A percentile compares a stretch with the other conserved stretches of the same genome.
Evolutionary conservation across 441 rosid genomes (phyloP).

Genomic region (Pelargonium citronellum): DNA sequence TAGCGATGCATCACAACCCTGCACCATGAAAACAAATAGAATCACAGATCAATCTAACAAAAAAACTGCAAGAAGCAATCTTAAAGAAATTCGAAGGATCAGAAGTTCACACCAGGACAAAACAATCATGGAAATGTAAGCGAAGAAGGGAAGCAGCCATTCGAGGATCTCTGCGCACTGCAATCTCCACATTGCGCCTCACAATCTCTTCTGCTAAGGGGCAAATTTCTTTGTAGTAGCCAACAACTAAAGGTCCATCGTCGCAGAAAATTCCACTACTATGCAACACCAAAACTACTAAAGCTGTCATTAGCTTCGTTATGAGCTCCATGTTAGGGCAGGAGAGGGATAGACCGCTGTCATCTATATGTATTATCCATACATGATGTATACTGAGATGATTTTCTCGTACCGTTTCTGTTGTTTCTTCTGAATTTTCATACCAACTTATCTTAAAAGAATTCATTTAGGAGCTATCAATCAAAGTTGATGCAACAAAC

Average conservation of each 20-base stretch:
- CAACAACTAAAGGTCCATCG: constrained; percentile 31
- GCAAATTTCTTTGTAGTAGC: constrained; percentile 65
- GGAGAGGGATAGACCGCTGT: constrained; percentile 1
- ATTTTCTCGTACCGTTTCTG: constrained; percentile 23
- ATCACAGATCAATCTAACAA: neutral
- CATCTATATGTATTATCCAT: neutral
- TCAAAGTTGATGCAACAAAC: constrained; percentile 48
- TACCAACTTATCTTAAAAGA: constrained; percentile 32
- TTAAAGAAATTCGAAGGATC: neutral
- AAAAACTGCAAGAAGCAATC: neutral
- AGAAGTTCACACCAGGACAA: constrained; percentile 50
- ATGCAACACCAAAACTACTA: constrained; percentile 27
- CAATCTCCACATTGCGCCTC: constrained; percentile 47
- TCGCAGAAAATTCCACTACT: constrained; percentile 15
- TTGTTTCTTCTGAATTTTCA: constrained; percentile 22
- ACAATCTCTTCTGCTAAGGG: constrained; percentile 65
- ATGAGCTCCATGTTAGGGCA: constrained; percentile 29
- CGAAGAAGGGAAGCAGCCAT: constrained; percentile 81
- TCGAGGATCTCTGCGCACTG: constrained; percentile 59
- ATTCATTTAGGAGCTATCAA: constrained; percentile 6
- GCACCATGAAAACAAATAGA: neutral
- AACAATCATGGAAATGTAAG: constrained; percentile 80
- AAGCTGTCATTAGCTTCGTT: constrained; percentile 15
- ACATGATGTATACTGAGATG: constrained; percentile 12
- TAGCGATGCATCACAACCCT: constrained; percentile 82